Percentiles rank a stretch among this genome's conserved stretches.
Conservation (phyloP, 208 protist genomes). For the Balamuthia mandrillaris region DNA sequence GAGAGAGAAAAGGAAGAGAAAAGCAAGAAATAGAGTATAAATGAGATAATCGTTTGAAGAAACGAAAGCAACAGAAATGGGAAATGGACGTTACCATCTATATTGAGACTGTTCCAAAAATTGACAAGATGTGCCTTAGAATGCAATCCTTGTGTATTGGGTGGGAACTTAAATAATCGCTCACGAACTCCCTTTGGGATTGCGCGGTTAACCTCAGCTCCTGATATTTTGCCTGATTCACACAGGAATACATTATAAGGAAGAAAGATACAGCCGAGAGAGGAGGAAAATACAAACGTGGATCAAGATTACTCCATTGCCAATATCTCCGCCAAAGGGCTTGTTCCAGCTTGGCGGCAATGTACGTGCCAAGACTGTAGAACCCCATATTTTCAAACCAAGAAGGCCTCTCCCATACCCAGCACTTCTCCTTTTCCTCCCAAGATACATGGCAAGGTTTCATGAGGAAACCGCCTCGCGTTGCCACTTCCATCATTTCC, state of each 20-base stretch:
- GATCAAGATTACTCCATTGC: neutral
- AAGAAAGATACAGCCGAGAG: no score
- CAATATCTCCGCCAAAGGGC: slow-evolving; percentile 24
- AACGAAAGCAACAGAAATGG: no score
- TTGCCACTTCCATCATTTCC: slow-evolving; percentile 12
- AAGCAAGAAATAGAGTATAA: no score
- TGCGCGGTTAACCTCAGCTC: no score
- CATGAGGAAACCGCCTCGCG: slow-evolving; percentile 20
- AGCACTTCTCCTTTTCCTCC: slow-evolving; percentile 23
- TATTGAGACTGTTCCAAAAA: slow-evolving; percentile 20
- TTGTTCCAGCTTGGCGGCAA: slow-evolving; percentile 31
- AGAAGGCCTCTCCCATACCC: slow-evolving; percentile 18
- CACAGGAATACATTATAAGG: no score
- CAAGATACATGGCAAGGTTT: neutral
- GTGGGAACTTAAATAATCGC: slow-evolving; percentile 14
- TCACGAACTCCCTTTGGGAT: slow-evolving; percentile 5
- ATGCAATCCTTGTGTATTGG: slow-evolving; percentile 26
- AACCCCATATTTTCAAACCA: slow-evolving; percentile 36
- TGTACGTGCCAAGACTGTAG: slow-evolving; percentile 39
- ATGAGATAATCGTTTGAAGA: no score
- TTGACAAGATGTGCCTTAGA: slow-evolving; percentile 18
- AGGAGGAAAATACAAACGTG: no score
- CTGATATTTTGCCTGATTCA: no score
- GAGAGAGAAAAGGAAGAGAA: no score
- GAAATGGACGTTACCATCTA: slow-evolving; percentile 14